Percentiles rank a stretch among this genome's conserved stretches.
These are phyloP conservation scores for Neurospora intermedia DNA, from an alignment of 495 filamentous ascomycete species.

Conservation along the genomic window DNA sequence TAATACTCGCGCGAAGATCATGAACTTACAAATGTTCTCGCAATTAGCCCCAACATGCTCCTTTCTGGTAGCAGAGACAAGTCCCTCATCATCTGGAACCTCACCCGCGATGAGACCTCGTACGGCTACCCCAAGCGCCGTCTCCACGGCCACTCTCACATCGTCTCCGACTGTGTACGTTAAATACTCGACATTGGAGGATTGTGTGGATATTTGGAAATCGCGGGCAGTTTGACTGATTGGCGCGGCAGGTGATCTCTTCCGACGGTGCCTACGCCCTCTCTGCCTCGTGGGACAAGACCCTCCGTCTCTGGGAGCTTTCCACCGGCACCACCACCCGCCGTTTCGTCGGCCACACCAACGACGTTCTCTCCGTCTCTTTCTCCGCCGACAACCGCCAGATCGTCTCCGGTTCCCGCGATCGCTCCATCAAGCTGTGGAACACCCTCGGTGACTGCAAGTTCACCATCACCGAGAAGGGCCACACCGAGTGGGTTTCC, in stretches of 20 bases:
- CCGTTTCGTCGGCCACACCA: slow-evolving; percentile 97
- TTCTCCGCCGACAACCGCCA: slow-evolving; percentile 99
- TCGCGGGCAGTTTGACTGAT: slow-evolving; percentile 20
- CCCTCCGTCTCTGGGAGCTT: slow-evolving; percentile 98
- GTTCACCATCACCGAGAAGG: slow-evolving; percentile 99
- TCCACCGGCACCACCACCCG: slow-evolving; percentile 91
- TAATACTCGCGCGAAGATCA: slow-evolving; percentile 6
- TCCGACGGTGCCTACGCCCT: slow-evolving; percentile 99
- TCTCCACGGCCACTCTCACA: slow-evolving; percentile 98
- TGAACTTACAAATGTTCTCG: slow-evolving; percentile 15
- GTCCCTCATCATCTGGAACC: slow-evolving; percentile 99
- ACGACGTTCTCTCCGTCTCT: slow-evolving; percentile 98
- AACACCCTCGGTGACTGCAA: slow-evolving; percentile 99
- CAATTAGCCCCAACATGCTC: slow-evolving; percentile 94
- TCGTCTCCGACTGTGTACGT: slow-evolving; percentile 99
- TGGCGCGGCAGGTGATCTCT: slow-evolving; percentile 76
- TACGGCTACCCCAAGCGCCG: slow-evolving; percentile 99
- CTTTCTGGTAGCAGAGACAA: slow-evolving; percentile 96
- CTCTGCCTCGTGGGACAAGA: slow-evolving; percentile 99
- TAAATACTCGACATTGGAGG: slow-evolving; percentile 5
- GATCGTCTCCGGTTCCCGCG: slow-evolving; percentile 97
- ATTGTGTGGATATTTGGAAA: slow-evolving; percentile 4
- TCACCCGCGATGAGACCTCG: slow-evolving; percentile 93
- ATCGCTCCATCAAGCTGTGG: slow-evolving; percentile 99
- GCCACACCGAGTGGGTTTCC: slow-evolving; percentile 98